phyloP scores from a whole-genome alignment of 2,329 filamentous ascomycete genomes.

The Polytolypa hystricis region DNA sequence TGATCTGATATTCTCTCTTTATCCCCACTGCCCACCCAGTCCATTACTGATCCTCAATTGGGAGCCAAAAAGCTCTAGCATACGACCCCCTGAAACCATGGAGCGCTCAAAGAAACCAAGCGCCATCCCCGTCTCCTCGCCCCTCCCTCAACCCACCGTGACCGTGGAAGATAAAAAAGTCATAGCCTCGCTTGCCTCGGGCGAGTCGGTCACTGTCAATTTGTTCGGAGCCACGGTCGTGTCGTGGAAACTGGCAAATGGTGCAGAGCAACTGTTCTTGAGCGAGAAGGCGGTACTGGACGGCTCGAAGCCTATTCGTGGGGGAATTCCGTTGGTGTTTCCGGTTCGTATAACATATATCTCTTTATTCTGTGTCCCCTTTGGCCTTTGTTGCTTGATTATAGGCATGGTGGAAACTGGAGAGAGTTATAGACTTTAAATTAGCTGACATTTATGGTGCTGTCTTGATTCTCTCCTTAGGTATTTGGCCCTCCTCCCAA shows the following conservation, averaged over 20 bases:
- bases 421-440: too few relatives aligned
- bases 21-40: neutral
- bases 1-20: neutral
- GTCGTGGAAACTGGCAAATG: constrained; percentile 77
- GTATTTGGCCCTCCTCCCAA: constrained; percentile 75
- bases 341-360: constrained; percentile 52
- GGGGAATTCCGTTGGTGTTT: constrained; percentile 86
- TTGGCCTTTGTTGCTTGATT: constrained; percentile 3
- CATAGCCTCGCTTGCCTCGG: constrained; percentile 69
- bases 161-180: constrained; percentile 63
- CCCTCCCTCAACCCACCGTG: constrained; percentile 66
- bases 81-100: constrained; percentile 54
- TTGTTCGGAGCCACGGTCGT: constrained; percentile 88
- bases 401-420: too few relatives aligned
- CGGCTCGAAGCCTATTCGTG: constrained; percentile 78
- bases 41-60: neutral
- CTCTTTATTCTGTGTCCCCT: neutral
- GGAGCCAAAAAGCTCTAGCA: neutral
- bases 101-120: constrained; percentile 77
- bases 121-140: constrained; percentile 62
- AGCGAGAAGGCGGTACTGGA: constrained; percentile 72
- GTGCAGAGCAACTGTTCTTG: constrained; percentile 75
- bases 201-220: constrained; percentile 74
- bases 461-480: constrained; percentile 25
- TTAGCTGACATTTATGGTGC: too few relatives aligned